phyloP scores from a whole-genome alignment of 2,329 filamentous ascomycete species.

The Aspergillus sp. region DNA sequence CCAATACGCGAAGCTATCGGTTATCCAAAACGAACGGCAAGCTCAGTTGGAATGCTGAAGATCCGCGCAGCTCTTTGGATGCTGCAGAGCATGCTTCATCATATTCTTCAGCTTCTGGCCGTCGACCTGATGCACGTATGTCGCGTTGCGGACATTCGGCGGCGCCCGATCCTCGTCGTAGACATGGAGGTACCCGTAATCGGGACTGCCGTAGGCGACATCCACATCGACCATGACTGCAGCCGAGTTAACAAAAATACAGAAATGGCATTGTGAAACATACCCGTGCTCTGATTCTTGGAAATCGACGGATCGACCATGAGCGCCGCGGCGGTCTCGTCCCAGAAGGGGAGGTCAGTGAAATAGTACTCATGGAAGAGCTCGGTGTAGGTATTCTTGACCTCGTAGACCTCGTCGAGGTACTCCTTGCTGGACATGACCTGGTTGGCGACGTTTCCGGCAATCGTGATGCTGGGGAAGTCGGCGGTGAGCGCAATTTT shows the following conservation, averaged over 20 bases:
- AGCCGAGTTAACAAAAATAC: slow-evolving; percentile 1
- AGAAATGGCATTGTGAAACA: slow-evolving; percentile 1
- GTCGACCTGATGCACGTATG: slow-evolving; percentile 34
- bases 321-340: slow-evolving; percentile 37
- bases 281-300: slow-evolving; percentile 28
- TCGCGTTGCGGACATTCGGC: slow-evolving; percentile 26
- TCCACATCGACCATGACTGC: slow-evolving; percentile 37
- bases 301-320: slow-evolving; percentile 30
- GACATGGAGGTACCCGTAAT: slow-evolving; percentile 36
- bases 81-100: slow-evolving; percentile 28
- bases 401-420: slow-evolving; percentile 29
- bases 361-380: slow-evolving; percentile 32
- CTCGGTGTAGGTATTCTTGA: slow-evolving; percentile 30
- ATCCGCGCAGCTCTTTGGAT: slow-evolving; percentile 11
- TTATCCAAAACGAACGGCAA: too few relatives aligned
- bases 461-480: slow-evolving; percentile 39
- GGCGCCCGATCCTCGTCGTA: slow-evolving; percentile 35
- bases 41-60: too few relatives aligned
- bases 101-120: slow-evolving; percentile 23
- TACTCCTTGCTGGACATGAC: slow-evolving; percentile 33
- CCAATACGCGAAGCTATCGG: too few relatives aligned
- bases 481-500: slow-evolving; percentile 42
- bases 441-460: slow-evolving; percentile 41
- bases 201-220: slow-evolving; percentile 31
- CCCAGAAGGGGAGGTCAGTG: slow-evolving; percentile 37